These are phyloP conservation scores for Podospora pseudopauciseta DNA, from an alignment of 495 filamentous ascomycete genomes.

Conservation along the genomic window DNA sequence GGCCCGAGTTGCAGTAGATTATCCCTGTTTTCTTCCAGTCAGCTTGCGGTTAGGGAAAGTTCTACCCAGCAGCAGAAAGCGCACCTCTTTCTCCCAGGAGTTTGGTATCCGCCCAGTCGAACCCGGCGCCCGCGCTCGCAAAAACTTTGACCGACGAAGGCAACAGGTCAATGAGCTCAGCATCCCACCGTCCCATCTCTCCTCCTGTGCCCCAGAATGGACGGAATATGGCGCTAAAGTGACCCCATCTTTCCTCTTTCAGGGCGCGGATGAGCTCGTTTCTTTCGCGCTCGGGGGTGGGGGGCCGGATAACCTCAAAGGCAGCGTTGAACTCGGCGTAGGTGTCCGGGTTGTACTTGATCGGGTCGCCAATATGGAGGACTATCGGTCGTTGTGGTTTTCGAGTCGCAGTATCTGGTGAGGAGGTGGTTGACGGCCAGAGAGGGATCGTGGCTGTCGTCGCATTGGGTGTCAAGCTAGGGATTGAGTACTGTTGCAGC, in stretches of 20 bases:
- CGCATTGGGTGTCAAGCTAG: conserved; percentile 23
- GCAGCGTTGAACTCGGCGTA: conserved; percentile 52
- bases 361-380: conserved; percentile 66
- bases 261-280: conserved; percentile 60
- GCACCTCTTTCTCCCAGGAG: conserved; percentile 64
- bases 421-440: conserved; percentile 2
- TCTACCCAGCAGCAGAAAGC: not conserved
- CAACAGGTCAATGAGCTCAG: conserved; percentile 62
- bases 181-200: conserved; percentile 76
- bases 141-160: conserved; percentile 63
- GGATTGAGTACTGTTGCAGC: conserved; percentile 27
- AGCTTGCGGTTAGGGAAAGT: not conserved
- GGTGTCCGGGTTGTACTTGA: conserved; percentile 60
- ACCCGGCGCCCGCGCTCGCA: conserved; percentile 70
- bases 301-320: conserved; percentile 58
- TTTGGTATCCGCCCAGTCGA: conserved; percentile 72
- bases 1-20: conserved; percentile 67
- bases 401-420: not conserved
- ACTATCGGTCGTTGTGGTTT: conserved; percentile 38
- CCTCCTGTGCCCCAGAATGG: conserved; percentile 77
- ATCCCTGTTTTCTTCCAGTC: conserved; percentile 46
- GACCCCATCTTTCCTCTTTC: conserved; percentile 60
- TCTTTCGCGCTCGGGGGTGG: conserved; percentile 48
- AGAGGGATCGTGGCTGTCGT: conserved; percentile 21
- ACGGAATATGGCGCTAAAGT: conserved; percentile 70